These are phyloP conservation scores for Alternaria dauci DNA, from an alignment of 2,329 filamentous ascomycete species.

Conservation along the genomic window DNA sequence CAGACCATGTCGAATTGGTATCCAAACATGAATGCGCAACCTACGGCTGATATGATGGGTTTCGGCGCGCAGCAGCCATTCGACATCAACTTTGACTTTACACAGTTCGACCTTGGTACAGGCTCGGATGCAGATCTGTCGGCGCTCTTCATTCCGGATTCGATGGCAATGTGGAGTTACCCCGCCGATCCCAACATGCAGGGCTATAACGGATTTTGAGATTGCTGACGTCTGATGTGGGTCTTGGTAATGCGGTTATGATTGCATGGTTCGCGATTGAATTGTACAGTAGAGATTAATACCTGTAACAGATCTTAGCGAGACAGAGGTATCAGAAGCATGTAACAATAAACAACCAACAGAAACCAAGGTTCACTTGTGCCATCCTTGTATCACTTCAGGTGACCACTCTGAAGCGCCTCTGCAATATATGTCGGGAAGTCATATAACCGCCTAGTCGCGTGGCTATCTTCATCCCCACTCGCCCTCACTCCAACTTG, in stretches of 20 bases:
- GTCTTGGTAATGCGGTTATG: neutral
- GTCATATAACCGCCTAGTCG: neutral
- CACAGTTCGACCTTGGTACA: constrained; percentile 47
- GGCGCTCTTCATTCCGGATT: constrained; percentile 49
- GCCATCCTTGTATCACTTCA: rapidly evolving
- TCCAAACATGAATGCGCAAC: constrained; percentile 29
- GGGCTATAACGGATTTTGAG: constrained; percentile 23
- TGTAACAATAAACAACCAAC: neutral
- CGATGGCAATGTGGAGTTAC: constrained; percentile 43
- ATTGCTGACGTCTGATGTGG: neutral
- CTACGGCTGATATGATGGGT: constrained; percentile 36
- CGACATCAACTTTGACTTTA: constrained; percentile 49
- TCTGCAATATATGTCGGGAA: no score
- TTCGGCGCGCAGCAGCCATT: constrained; percentile 37
- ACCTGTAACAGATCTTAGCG: neutral
- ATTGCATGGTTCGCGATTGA: neutral
- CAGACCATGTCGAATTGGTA: constrained; percentile 42
- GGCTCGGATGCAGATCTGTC: constrained; percentile 49
- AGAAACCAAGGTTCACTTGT: neutral
- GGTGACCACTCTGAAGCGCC: neutral
- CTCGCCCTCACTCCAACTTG: constrained; percentile 29
- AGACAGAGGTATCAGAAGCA: neutral
- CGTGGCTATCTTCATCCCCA: neutral
- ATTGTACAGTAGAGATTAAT: neutral
- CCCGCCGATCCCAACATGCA: constrained; percentile 25